Base-by-base conservation (phyloP, 2,329 filamentous ascomycete species). In the Aspergillus tubingensis region DNA sequence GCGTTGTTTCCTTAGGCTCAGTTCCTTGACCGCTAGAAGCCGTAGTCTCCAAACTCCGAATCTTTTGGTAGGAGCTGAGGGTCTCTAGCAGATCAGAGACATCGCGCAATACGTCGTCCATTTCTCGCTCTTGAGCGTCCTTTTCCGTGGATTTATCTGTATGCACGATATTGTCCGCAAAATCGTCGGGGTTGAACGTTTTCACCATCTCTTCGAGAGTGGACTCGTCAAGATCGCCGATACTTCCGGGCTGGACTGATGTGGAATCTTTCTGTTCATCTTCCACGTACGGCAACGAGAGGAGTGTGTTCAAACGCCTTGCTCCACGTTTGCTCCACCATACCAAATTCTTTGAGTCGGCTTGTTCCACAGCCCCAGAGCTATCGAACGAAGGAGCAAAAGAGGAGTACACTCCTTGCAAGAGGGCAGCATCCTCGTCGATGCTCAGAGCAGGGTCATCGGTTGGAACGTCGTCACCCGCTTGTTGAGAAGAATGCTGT, bases 21-120 rank as follows among this genome's bases (percentile, higher is more conserved):
- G 76, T 51, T 77, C 71, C 36, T 74, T 79, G 68, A 36, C 49
- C 58, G 17, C 54, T 58, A 27, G 66, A 19, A 19, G 61, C 48
- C 13, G 70, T 64, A 39, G 67, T 52, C 25, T 73, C 72, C 8
- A 85, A 79, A 61, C 83, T 85, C 50, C 86, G 84, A 63, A 87
- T 84, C 57, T 81, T 80, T 67, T 88, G 86, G 66, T 87, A 84
- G 2, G 86, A 88, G 59, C 84, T 82, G 21, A 89, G 75, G 8
- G 85, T 87, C 62, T 87, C 82, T 43, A 89, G 74, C 17, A 88
- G 76, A 57, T 87, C 83, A 1, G 85, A 86, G 17, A 88, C 81
- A 53, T 88, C 82, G 39, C 76, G 69, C 49, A 89, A 76, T 21
- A 88, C 68, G 10, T 83, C 80, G 21, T 84, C 80, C 21, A 80